Evolutionary conservation across 1,284 basidiomycete species (phyloP), one percentile per base, ranked within the genome.

Genomic region (Leucoagaricus sp.): DNA sequence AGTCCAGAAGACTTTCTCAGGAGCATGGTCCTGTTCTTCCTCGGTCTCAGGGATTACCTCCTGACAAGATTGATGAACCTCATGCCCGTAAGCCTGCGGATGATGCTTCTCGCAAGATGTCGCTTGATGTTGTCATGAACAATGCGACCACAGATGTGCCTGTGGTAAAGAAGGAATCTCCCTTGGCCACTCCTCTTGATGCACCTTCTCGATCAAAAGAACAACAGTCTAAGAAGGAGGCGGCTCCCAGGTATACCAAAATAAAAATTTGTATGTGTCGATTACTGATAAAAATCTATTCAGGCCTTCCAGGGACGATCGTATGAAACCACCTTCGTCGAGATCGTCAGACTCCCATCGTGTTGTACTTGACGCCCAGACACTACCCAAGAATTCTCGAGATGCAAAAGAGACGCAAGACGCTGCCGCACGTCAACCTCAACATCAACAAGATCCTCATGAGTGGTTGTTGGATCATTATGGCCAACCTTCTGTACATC

Each of bases 401-500:
- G 53, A 55, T 7, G 21, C 8, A 17, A 33, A 26, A 17, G 36
- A 31, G 8, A 29, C 8, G 3, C 21, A 42, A 41, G 38, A 46
- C 17, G 23, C 17, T n/a, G 38, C 26, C 38, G 21, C 8, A 10
- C 9, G 19, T 17, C 50, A n/a, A 31, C 23, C 44, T 54, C 33
- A 54, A 25, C 36, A 38, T 4, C 36, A 42, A 2, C 38, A 49
- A 57, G 83, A 86, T 64, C 72, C 82, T 2, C 79, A 85, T 62
- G 82, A 84, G 63, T 84, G 82, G 82, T 70, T 84, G 51, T 64
- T 83, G 59, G 79, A 84, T 61, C 82, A 83, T 36, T 81, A 74
- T 61, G 69, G 74, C 34, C 66, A 72, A 23, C 48, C 58, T 28
- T 29, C 52, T 19, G 15, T 38, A 28, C 28, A 40, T 21, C 17